phyloP scores from a whole-genome alignment of 2,329 filamentous ascomycete genomes.

The Sporothrix pallida region DNA sequence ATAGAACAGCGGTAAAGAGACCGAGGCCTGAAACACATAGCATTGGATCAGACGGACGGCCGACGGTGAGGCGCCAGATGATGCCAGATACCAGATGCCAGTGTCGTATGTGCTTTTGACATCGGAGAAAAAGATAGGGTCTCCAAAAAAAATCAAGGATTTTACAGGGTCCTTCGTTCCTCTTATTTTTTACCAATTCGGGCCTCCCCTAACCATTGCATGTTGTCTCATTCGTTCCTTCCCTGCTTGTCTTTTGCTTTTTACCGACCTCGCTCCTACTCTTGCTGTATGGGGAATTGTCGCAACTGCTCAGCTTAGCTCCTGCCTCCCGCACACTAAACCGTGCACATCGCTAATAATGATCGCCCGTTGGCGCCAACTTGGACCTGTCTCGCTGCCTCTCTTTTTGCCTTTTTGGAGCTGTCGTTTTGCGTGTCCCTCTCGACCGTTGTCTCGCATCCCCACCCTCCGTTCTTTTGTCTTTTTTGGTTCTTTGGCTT shows the following conservation, averaged over 20 bases:
- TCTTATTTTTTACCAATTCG: neutral
- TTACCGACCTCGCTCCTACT: no score
- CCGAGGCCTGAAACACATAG: neutral
- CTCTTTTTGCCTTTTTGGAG: neutral
- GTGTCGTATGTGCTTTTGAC: neutral
- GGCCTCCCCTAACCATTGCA: conserved; percentile 7
- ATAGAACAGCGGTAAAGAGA: neutral
- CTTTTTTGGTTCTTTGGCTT: neutral
- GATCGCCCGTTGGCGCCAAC: conserved; percentile 24
- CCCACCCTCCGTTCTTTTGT: neutral
- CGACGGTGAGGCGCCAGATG: neutral
- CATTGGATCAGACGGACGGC: neutral
- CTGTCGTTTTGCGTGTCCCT: neutral
- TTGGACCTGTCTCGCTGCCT: neutral
- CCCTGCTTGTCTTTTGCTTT: neutral
- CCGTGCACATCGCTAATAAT: conserved; percentile 23
- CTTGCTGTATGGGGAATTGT: neutral
- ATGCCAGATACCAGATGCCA: neutral
- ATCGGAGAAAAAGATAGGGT: neutral
- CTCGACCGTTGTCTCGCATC: neutral
- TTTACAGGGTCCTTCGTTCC: neutral
- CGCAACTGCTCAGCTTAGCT: conserved; percentile 13
- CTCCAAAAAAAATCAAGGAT: neutral
- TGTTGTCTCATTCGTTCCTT: conserved; percentile 3
- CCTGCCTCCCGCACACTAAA: conserved; percentile 3